Conservation (phyloP, 768 basidiomycete species). For the Macrolepiota albuminosa region DNA sequence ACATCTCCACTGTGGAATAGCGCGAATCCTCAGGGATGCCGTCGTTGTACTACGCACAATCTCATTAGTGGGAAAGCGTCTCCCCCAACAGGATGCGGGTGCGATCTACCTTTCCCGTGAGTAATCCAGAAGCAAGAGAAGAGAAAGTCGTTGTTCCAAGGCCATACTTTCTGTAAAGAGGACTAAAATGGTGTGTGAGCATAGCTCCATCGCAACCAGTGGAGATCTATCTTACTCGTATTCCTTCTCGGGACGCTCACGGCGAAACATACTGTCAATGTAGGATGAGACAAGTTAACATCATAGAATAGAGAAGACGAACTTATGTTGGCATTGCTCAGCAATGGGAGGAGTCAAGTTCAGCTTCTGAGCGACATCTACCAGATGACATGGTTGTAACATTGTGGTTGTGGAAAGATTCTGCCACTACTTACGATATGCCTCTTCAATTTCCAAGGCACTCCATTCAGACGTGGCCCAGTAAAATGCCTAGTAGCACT, state of each 20-base stretch:
- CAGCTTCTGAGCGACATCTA: slow-evolving; percentile 65
- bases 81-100: not conserved
- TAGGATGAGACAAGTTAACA: not conserved
- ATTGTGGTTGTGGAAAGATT: not conserved
- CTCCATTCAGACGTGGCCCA: slow-evolving; percentile 75
- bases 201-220: not conserved
- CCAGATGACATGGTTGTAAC: not conserved
- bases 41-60: slow-evolving; percentile 55
- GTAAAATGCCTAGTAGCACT: slow-evolving; percentile 46
- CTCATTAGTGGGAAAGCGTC: not conserved
- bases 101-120: slow-evolving; percentile 65
- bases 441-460: slow-evolving; percentile 56
- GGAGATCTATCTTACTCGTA: slow-evolving; percentile 38
- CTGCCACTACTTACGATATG: slow-evolving; percentile 32
- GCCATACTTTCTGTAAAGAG: slow-evolving; percentile 62
- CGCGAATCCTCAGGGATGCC: slow-evolving; percentile 73
- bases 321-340: slow-evolving; percentile 77
- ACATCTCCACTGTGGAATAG: slow-evolving; percentile 46
- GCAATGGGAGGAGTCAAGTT: slow-evolving; percentile 66
- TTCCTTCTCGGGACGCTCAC: slow-evolving; percentile 77
- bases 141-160: slow-evolving; percentile 74
- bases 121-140: slow-evolving; percentile 63
- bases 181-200: slow-evolving; percentile 24
- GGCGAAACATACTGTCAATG: slow-evolving; percentile 60
- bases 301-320: slow-evolving; percentile 10